phyloP scores from a whole-genome alignment of 2,329 filamentous ascomycete species.

The Ophiostoma novo-ulmi region DNA sequence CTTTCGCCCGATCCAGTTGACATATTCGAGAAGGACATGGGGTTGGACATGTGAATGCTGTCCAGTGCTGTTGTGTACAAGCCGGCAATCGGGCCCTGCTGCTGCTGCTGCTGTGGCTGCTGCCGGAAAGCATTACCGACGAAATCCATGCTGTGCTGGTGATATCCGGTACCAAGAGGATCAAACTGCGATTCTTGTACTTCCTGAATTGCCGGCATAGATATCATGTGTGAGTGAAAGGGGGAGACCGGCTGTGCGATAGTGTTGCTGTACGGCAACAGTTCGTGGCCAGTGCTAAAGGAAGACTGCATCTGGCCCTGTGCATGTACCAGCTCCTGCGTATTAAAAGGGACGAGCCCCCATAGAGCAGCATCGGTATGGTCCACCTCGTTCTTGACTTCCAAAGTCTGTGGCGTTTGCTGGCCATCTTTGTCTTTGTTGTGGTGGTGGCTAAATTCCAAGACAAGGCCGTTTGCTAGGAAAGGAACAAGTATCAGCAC shows the following conservation, averaged over 20 bases:
- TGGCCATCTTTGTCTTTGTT: constrained; percentile 1
- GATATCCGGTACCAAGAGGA: neutral
- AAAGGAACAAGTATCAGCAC: neutral
- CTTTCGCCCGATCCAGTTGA: neutral
- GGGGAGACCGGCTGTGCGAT: neutral
- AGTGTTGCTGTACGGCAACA: neutral
- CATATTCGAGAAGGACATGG: neutral
- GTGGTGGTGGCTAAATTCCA: neutral
- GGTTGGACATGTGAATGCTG: neutral
- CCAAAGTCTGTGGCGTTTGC: neutral
- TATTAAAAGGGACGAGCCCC: neutral
- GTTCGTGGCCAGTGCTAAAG: neutral
- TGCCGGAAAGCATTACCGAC: neutral
- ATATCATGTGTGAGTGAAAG: neutral
- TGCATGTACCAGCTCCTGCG: neutral
- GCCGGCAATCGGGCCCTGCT: neutral
- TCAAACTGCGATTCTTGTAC: neutral
- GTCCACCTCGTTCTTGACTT: neutral
- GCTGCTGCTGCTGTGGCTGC: neutral
- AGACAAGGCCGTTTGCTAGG: constrained; percentile 11
- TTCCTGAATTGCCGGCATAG: neutral
- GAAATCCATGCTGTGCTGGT: neutral
- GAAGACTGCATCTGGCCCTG: constrained; percentile 5
- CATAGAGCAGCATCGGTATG: neutral
- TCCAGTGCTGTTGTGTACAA: neutral